Percentiles rank a stretch among this genome's conserved stretches.
These are phyloP conservation scores for Hypocrella siamensis DNA, from an alignment of 2,329 filamentous ascomycete genomes.

Conservation along the genomic window DNA sequence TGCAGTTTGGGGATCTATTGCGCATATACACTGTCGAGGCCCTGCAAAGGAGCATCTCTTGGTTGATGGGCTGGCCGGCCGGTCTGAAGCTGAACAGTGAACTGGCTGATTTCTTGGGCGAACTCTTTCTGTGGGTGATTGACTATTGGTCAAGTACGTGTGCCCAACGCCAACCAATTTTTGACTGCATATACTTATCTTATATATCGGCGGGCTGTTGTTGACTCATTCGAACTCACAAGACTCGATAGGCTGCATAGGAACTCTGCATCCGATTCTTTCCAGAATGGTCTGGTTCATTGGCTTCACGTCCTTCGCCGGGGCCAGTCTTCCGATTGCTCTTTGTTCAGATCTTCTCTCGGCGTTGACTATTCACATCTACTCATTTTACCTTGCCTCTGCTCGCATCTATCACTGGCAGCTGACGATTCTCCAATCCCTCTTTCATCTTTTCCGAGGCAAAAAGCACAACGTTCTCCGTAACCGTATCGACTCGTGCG, in stretches of 20 bases:
- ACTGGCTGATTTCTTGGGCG: slow-evolving; percentile 82
- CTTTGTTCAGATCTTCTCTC: slow-evolving; percentile 90
- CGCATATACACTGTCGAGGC: slow-evolving; percentile 77
- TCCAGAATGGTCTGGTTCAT: slow-evolving; percentile 82
- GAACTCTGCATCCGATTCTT: slow-evolving; percentile 61
- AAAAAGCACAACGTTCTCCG: slow-evolving; percentile 96
- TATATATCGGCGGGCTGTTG: too few species aligned
- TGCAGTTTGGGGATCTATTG: slow-evolving; percentile 61
- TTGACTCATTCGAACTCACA: slow-evolving; percentile 3
- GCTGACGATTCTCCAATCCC: slow-evolving; percentile 83
- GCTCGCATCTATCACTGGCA: slow-evolving; percentile 98
- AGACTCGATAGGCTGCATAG: slow-evolving; percentile 49
- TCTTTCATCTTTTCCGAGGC: slow-evolving; percentile 97
- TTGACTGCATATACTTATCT: too few species aligned
- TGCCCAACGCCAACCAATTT: not conserved
- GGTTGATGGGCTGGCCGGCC: slow-evolving; percentile 92
- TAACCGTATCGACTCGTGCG: slow-evolving; percentile 95
- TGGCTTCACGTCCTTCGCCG: slow-evolving; percentile 86
- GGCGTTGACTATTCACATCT: slow-evolving; percentile 84
- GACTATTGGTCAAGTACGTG: slow-evolving; percentile 81
- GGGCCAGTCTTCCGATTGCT: slow-evolving; percentile 91
- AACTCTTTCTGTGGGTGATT: slow-evolving; percentile 95
- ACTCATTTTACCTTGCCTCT: slow-evolving; percentile 94
- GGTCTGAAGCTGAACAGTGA: slow-evolving; percentile 92
- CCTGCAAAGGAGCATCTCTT: slow-evolving; percentile 74